Evolutionary conservation across 1,284 basidiomycete species (phyloP).

Genomic region (Microstroma glucosiphilum): DNA sequence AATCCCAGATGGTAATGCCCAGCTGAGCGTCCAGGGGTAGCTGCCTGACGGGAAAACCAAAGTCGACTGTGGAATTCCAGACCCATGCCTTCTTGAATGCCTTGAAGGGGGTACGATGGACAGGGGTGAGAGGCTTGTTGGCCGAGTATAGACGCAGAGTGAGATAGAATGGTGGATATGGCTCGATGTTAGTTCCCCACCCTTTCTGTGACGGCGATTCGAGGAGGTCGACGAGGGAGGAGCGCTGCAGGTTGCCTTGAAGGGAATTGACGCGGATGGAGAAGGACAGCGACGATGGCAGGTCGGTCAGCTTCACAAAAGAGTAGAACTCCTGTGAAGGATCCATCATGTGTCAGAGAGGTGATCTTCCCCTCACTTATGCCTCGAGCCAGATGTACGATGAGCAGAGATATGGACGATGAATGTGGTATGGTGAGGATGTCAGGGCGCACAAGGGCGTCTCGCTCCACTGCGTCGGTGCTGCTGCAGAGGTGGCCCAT

Average conservation of each 20-base stretch:
- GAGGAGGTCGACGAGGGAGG: conserved; percentile 24
- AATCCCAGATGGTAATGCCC: conserved; percentile 91
- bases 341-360: background rate
- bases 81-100: conserved; percentile 62
- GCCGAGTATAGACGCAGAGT: conserved; percentile 83
- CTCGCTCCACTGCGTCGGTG: too few species aligned
- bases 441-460: too few species aligned
- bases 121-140: conserved; percentile 83
- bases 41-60: conserved; percentile 64
- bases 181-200: conserved; percentile 26
- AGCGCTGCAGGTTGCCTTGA: conserved; percentile 29
- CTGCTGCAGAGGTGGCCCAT: background rate
- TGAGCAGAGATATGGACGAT: too few species aligned
- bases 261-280: conserved; percentile 21
- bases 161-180: conserved; percentile 80
- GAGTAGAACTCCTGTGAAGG: conserved; percentile 35
- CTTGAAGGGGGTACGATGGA: conserved; percentile 85
- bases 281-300: conserved; percentile 9
- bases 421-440: too few species aligned
- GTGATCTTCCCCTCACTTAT: too few species aligned
- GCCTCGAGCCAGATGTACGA: too few species aligned
- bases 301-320: conserved; percentile 40
- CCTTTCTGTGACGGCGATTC: conserved; percentile 22
- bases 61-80: conserved; percentile 9
- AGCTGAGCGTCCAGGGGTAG: conserved; percentile 80